Percentiles rank a stretch among this genome's conserved stretches.
Evolutionary conservation across 192 early-diverging fungal species (phyloP).

Genomic region (Backusella morwellensis): DNA sequence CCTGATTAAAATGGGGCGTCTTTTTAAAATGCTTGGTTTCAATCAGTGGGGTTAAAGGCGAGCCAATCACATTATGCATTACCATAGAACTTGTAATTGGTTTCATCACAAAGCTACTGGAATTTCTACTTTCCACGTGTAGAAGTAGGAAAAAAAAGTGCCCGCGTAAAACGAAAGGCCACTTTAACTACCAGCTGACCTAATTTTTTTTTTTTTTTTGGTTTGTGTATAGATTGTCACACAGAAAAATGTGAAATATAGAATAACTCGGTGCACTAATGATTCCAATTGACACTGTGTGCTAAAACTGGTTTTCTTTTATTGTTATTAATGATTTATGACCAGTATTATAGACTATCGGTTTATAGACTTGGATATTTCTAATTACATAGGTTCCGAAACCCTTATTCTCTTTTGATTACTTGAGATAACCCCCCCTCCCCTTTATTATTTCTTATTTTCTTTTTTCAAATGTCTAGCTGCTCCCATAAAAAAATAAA

Average conservation of each 20-base stretch:
- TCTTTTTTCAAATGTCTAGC: not conserved
- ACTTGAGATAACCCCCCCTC: not conserved
- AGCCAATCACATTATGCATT: not conserved
- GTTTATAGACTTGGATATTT: not conserved
- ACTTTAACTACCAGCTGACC: slow-evolving; percentile 1
- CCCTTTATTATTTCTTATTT: not conserved
- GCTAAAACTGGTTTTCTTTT: slow-evolving; percentile 1
- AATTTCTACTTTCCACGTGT: slow-evolving; percentile 8
- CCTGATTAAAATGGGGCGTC: slow-evolving; percentile 1
- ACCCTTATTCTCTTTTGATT: not conserved
- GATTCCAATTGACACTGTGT: slow-evolving; percentile 3
- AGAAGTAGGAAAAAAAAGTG: not conserved
- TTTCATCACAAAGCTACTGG: not conserved
- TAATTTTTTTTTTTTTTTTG: not conserved
- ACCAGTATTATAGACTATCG: not conserved
- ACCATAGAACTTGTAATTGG: not conserved
- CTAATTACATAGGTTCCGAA: slow-evolving; percentile 1
- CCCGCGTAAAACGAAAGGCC: not conserved
- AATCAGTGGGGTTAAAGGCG: not conserved
- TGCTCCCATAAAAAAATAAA: not conserved
- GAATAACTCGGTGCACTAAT: not conserved
- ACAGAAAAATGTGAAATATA: slow-evolving; percentile 8
- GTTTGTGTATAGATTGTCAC: not conserved
- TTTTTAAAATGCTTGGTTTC: not conserved
- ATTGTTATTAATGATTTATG: not conserved